These are phyloP conservation scores for Biscogniauxia mediterranea DNA, from an alignment of 2,329 filamentous ascomycete genomes.

Conservation along the genomic window DNA sequence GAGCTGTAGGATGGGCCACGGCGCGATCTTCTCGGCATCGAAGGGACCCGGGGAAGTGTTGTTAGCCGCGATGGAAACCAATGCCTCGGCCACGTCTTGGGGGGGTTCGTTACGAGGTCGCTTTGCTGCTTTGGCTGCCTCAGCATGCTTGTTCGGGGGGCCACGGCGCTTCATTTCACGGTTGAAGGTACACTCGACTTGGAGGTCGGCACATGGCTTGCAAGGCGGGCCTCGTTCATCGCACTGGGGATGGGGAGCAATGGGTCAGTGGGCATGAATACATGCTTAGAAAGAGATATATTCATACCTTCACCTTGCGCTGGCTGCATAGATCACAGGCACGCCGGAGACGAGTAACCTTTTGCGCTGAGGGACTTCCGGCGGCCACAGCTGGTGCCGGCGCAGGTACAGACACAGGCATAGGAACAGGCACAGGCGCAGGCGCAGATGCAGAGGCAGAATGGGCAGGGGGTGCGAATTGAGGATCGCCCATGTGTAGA, in stretches of 20 bases:
- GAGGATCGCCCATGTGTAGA: slow-evolving; percentile 28
- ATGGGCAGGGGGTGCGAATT: slow-evolving; percentile 18
- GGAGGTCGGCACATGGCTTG: slow-evolving; percentile 54
- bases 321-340: slow-evolving; percentile 63
- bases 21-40: slow-evolving; percentile 69
- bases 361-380: slow-evolving; percentile 28
- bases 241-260: slow-evolving; percentile 36
- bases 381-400: slow-evolving; percentile 3
- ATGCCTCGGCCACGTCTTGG: slow-evolving; percentile 47
- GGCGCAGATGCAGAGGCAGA: background rate
- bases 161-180: slow-evolving; percentile 58
- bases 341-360: slow-evolving; percentile 55
- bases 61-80: slow-evolving; percentile 44
- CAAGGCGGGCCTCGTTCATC: slow-evolving; percentile 57
- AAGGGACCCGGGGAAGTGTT: slow-evolving; percentile 38
- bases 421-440: no score
- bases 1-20: slow-evolving; percentile 64
- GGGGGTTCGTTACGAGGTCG: slow-evolving; percentile 41
- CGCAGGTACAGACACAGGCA: background rate
- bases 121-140: slow-evolving; percentile 55
- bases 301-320: slow-evolving; percentile 55
- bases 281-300: background rate
- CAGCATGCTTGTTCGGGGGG: slow-evolving; percentile 58
- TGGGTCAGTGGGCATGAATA: slow-evolving; percentile 1
- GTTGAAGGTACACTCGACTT: slow-evolving; percentile 57